Base-by-base conservation (phyloP, 2,329 filamentous ascomycete genomes). In the Diaporthe eres region DNA sequence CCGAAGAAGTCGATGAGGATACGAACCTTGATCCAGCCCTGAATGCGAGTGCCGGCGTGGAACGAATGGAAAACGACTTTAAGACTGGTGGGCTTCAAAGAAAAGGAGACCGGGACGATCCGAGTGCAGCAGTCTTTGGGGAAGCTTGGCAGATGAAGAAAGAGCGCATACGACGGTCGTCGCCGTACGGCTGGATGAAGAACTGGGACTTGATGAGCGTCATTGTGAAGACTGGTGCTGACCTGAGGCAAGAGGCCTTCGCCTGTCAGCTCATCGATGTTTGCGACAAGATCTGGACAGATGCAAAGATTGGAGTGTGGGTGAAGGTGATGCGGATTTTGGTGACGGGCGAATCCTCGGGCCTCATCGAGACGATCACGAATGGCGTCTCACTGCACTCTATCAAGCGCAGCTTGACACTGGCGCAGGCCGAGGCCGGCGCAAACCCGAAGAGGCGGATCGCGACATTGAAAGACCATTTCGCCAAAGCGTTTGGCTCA, bases 201-300 rank as follows among this genome's bases (percentile, higher is more conserved):
- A 96, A 95, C 81, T 97, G 94, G 94, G 94, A 97, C 81, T 88
- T 97, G 34, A 88, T 97, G 77, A 96, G 94, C 81, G 94, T 97
- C 76, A 97, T 97, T 81, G 93, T 97, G 80, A 97, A 97, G 86
- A 97, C 94, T 15, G 94, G 94, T 3, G 93, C 93, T 3, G 94
- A 97, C 84, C 86, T 97, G 77, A 90, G 94, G 70, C 94, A 97
- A 85, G 94, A 97, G 84, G 94, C 94, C 0, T 97, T 97, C 83
- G 94, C 94, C 9, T 96, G 94, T 82, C 94, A 97, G 84, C 89
- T 97, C 60, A 97, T 97, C 79, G 88, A 91, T 75, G 93, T 95
- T 17, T 97, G 94, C 84, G 90, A 94, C 81, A 94, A 93, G 85
- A 95, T 96, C 79, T 97, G 94, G 93, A 86, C 92, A 63, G 94